Evolutionary conservation across 83 land plant genomes (phyloP).

Genomic region (Larix sibirica): DNA sequence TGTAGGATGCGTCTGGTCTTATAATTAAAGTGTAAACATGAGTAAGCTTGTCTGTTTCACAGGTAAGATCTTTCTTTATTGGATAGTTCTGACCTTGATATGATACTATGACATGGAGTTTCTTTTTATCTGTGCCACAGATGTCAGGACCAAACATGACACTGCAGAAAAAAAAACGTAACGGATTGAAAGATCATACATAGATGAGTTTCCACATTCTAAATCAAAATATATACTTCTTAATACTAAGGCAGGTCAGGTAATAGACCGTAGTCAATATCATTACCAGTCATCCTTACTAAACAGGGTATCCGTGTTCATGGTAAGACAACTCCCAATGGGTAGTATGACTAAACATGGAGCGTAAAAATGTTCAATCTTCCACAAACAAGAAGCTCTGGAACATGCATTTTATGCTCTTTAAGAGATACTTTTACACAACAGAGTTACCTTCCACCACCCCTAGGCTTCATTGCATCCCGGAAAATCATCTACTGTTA

Average conservation of each 20-base stretch:
- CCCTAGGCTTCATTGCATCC: not conserved
- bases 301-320: not conserved
- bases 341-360: not conserved
- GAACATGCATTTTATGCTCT: not conserved
- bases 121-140: conserved; percentile 91
- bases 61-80: conserved; percentile 73
- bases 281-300: not conserved
- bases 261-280: not conserved
- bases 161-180: conserved; percentile 44
- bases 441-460: not conserved
- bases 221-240: not conserved
- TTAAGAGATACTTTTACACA: not conserved
- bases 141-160: conserved; percentile 96
- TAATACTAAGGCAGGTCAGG: not conserved
- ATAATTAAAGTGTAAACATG: conserved; percentile 91
- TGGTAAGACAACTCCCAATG: not conserved
- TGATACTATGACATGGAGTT: conserved; percentile 82
- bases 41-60: conserved; percentile 92
- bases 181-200: not conserved
- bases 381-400: not conserved
- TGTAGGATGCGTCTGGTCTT: conserved; percentile 86
- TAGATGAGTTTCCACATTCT: not conserved
- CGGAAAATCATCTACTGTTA: not conserved
- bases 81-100: conserved; percentile 96
- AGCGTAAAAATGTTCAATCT: not conserved